Evolutionary conservation across 2,329 filamentous ascomycete genomes (phyloP), one percentile per base, ranked within the genome.

Genomic region (Raffaelea ambrosiae): DNA sequence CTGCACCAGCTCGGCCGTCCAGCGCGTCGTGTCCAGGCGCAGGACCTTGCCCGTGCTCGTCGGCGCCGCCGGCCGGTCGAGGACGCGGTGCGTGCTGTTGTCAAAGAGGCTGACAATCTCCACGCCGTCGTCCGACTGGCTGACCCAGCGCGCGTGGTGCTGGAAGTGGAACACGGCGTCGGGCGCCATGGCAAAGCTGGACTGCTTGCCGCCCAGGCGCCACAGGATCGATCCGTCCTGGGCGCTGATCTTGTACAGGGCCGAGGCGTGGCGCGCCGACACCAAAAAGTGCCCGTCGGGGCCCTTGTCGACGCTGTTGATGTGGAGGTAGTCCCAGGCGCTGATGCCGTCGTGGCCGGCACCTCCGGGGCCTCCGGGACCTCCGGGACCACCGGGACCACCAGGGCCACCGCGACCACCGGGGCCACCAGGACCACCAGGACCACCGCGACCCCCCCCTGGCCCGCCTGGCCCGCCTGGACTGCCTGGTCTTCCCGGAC

Each of bases 31-130:
- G 57, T 73, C 68, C 48, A 73, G 63, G 11, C 57, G 60, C 51
- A 73, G 61, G 52, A 70, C 66, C 35, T 38, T 38, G 35, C 35
- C 35, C 5, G 58, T 70, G 36, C 62, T 65, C 29, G 58, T 58
- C 35, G 52, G 48, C 14, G 52, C 49, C 18, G 52, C 53, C 54
- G 16, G 35, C 67, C 49, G n/a, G n/a, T n/a, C n/a, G n/a, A n/a
- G n/a, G n/a, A 59, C 65, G 33, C 63, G 67, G 52, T 73, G 68
- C 31, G 65, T 69, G n/a, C 66, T 66, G 57, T 76, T 76, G 58
- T 76, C 72, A 56, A 67, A 76, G 48, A 76, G 61, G 1, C 69
- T 70, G 52, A 76, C 64, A 2, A 68, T 53, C 3, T 72, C 72
- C 19, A 55, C 65, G 2, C 63, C 2, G 26, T 54, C 57, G 40